Evolutionary conservation across 306 rosid genomes (phyloP).

Genomic region (Malus sylvestris): DNA sequence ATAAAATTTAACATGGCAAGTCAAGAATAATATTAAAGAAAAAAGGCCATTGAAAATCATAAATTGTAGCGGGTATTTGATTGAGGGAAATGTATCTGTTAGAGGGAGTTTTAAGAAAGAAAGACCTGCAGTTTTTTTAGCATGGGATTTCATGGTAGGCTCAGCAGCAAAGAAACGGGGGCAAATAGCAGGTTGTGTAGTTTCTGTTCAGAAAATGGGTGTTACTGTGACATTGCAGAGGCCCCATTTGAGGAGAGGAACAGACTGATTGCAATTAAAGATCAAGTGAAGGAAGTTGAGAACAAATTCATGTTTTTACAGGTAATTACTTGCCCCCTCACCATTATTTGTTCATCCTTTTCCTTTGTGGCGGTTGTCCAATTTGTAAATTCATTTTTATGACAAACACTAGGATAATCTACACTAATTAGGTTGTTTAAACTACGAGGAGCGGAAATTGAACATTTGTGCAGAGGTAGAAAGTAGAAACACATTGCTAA

Average conservation of each 20-base stretch:
- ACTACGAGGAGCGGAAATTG: neutral
- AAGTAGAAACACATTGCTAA: neutral
- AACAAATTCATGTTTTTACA: constrained; percentile 19
- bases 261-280: constrained; percentile 21
- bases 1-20: neutral
- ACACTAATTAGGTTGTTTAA: neutral
- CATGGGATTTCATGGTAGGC: constrained; percentile 14
- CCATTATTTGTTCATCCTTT: neutral
- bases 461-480: neutral
- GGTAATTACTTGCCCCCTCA: constrained; percentile 8
- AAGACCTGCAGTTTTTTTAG: constrained; percentile 7
- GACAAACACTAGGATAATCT: neutral
- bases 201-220: constrained; percentile 17
- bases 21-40: neutral
- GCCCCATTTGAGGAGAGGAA: constrained; percentile 23
- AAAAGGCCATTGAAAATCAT: neutral
- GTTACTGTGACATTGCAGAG: constrained; percentile 13
- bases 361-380: neutral
- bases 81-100: neutral
- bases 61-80: neutral
- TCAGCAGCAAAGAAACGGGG: constrained; percentile 1
- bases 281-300: constrained; percentile 24
- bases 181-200: constrained; percentile 20
- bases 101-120: constrained; percentile 5
- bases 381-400: neutral